phyloP scores from a whole-genome alignment of 2,329 filamentous ascomycete genomes.

The Penicillium sclerotiorum region DNA sequence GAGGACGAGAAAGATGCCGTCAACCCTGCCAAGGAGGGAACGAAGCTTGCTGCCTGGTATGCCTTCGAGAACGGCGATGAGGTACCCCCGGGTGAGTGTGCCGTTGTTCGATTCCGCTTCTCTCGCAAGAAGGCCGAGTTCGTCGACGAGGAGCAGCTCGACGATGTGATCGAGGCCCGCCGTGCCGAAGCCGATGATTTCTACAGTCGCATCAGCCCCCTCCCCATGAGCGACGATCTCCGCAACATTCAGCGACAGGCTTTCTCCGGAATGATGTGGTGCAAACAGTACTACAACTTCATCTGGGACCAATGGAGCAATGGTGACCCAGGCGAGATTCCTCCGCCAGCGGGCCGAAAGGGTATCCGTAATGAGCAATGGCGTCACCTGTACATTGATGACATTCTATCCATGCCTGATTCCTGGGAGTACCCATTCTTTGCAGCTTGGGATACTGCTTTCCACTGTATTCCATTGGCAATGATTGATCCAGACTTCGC shows the following conservation, averaged over 20 bases:
- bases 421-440: slow-evolving; percentile 99
- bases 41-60: slow-evolving; percentile 90
- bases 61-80: slow-evolving; percentile 87
- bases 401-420: slow-evolving; percentile 96
- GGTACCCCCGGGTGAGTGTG: slow-evolving; percentile 86
- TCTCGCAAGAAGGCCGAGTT: slow-evolving; percentile 75
- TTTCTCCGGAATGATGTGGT: slow-evolving; percentile 97
- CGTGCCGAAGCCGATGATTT: slow-evolving; percentile 94
- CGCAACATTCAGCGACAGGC: slow-evolving; percentile 95
- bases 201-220: slow-evolving; percentile 87
- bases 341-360: slow-evolving; percentile 79
- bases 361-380: slow-evolving; percentile 82
- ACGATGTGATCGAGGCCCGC: slow-evolving; percentile 84
- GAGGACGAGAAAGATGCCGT: slow-evolving; percentile 76
- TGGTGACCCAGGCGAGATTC: slow-evolving; percentile 83
- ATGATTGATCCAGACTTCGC: slow-evolving; percentile 98
- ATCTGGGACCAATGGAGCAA: slow-evolving; percentile 98
- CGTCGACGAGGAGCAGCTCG: slow-evolving; percentile 89
- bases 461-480: slow-evolving; percentile 91
- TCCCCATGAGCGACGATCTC: slow-evolving; percentile 91
- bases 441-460: slow-evolving; percentile 94
- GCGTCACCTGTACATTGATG: slow-evolving; percentile 94
- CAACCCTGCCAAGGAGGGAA: slow-evolving; percentile 78
- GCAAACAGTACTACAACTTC: slow-evolving; percentile 95
- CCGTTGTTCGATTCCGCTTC: slow-evolving; percentile 89